Evolutionary conservation across 345 rosid species (phyloP).

Genomic region (Jatropha curcas): DNA sequence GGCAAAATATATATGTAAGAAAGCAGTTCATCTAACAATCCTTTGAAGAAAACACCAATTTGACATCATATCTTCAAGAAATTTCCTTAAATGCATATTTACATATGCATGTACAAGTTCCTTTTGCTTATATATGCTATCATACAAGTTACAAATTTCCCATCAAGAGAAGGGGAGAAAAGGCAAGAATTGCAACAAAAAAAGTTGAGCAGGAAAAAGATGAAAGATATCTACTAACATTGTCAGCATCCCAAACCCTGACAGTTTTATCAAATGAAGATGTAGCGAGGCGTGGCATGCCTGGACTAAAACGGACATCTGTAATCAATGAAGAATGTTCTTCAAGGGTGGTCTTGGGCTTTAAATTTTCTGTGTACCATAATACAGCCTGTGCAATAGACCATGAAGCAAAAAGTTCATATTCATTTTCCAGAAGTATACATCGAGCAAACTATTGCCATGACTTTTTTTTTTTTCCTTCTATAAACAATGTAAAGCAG

Average conservation of each 20-base stretch:
- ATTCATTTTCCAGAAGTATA: not conserved
- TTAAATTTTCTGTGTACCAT: constrained; percentile 77
- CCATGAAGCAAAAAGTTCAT: constrained; percentile 9
- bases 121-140: not conserved
- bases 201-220: not conserved
- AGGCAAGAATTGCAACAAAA: constrained; percentile 5
- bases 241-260: constrained; percentile 98
- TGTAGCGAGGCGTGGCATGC: constrained; percentile 86
- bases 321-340: constrained; percentile 82
- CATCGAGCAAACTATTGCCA: not conserved
- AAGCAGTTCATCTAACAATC: too few species aligned
- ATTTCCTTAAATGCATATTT: not conserved
- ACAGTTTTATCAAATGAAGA: constrained; percentile 97
- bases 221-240: constrained; percentile 47
- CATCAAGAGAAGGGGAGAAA: not conserved
- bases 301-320: constrained; percentile 94
- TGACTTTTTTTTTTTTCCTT: not conserved
- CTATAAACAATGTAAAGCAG: not conserved
- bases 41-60: not conserved
- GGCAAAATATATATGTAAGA: too few species aligned
- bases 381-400: constrained; percentile 67
- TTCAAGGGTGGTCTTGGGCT: constrained; percentile 70
- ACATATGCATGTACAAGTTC: not conserved
- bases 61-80: not conserved
- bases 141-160: not conserved